Evolutionary conservation across 306 rosid species (phyloP).

Genomic region (Quercus bicolor): DNA sequence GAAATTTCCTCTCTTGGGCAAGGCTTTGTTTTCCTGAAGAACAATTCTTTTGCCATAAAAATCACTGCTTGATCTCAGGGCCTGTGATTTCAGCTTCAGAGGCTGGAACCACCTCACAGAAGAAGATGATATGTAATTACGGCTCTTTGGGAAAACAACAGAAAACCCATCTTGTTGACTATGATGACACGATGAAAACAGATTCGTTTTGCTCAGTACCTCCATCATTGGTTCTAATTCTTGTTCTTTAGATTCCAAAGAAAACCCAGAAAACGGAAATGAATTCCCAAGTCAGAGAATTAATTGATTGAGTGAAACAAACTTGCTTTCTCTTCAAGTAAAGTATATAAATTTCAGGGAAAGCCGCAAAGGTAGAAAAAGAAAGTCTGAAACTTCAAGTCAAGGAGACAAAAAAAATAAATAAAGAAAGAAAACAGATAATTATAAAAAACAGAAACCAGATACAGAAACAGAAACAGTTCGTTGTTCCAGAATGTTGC

Average conservation of each 20-base stretch:
- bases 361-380: not conserved
- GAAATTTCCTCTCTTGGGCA: conserved; percentile 18
- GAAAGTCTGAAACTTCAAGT: not conserved
- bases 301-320: not conserved
- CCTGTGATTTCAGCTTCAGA: conserved; percentile 39
- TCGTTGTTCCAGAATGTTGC: not conserved
- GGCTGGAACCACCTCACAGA: conserved; percentile 24
- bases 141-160: conserved; percentile 25
- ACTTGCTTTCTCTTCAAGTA: not conserved
- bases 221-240: conserved; percentile 42
- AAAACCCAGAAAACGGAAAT: not conserved
- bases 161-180: conserved; percentile 20
- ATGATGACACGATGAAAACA: conserved; percentile 42
- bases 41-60: conserved; percentile 37
- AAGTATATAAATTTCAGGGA: not conserved
- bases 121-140: conserved; percentile 20
- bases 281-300: not conserved
- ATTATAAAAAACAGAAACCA: not conserved
- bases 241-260: not conserved
- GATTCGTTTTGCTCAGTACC: conserved; percentile 38
- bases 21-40: conserved; percentile 28
- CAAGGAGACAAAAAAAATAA: not conserved
- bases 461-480: not conserved
- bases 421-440: not conserved
- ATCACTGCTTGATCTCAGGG: conserved; percentile 27